Evolutionary conservation across 352 stramenopile species (phyloP), one percentile per base, ranked within the genome.

Genomic region (Phytophthora citricola): DNA sequence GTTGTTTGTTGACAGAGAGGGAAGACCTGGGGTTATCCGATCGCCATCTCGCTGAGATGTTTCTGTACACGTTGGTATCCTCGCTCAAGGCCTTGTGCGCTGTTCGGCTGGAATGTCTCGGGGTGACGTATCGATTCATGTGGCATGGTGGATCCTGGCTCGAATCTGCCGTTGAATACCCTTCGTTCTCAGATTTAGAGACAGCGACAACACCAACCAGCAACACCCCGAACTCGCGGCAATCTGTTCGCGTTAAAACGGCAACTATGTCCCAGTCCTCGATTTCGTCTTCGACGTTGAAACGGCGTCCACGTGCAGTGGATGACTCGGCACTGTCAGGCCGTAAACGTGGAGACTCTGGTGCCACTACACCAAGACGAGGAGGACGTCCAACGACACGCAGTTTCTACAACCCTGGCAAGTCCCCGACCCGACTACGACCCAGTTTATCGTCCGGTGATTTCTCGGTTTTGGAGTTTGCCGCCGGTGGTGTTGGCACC

Each of bases 131-230:
- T 57, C 79, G 81, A 9, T 83, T 79, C 39, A 73, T 79, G 46
- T 90, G 81, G 82, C 79, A 90, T 47, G 70, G 59, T 43, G 66
- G 79, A 15, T 75, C 67, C 6, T 93, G 85, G 85, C 71, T 93
- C 12, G 68, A 91, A 45, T 79, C 75, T 31, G 60, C 63, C 4
- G 63, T 91, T 15, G 80, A 90, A 31, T 90, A 81, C 40, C 67
- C 73, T 26, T 64, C 72, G 5, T 63, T 71, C 24, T 59, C 55
- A 17, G 58, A 46, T n/a, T 4, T 51, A 45, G 60, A 27, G 1
- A 17, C 36, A n/a, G 10, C 24, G 11, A 59, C 55, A 41, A 54
- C 43, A 11, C 45, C 47, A 52, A 41, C 64, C 52, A 69, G 24
- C 14, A 52, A 45, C 10, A 43, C 49, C 22, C 52, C 69, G 12